phyloP scores from a whole-genome alignment of 164 flowering plant species.

The Annona cherimola region DNA sequence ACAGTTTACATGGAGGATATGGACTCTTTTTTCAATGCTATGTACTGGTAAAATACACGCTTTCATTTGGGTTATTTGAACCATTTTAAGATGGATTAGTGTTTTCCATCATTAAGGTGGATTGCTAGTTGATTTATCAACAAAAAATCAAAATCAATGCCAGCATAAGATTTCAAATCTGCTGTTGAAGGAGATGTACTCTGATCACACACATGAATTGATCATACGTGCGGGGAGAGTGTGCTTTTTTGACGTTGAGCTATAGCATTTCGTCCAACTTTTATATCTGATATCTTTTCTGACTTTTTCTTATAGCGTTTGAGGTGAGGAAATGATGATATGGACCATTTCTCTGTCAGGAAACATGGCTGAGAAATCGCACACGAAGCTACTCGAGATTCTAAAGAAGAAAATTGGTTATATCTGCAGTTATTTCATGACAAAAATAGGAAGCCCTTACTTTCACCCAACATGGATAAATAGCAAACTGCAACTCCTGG shows the following conservation, averaged over 20 bases:
- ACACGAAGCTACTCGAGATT: neutral
- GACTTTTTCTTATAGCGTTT: neutral
- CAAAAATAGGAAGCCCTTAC: neutral
- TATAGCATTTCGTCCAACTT: neutral
- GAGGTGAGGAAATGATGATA: neutral
- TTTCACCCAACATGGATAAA: neutral
- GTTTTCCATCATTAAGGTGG: no score
- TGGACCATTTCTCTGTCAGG: neutral
- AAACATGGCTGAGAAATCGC: neutral
- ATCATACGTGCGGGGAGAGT: neutral
- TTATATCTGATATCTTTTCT: neutral
- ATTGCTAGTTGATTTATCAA: no score
- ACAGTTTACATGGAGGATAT: neutral
- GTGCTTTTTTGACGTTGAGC: neutral
- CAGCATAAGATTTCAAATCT: neutral
- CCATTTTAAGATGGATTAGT: no score
- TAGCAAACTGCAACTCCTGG: neutral
- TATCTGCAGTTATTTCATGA: neutral
- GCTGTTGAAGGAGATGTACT: neutral
- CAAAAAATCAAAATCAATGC: no score
- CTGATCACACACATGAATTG: neutral
- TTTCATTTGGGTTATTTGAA: no score
- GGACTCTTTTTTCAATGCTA: neutral
- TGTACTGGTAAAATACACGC: neutral
- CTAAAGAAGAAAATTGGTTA: neutral